Percentiles rank a stretch among this genome's conserved stretches.
phyloP scores from a whole-genome alignment of 1,284 basidiomycete genomes.

The Gomphus sp. region DNA sequence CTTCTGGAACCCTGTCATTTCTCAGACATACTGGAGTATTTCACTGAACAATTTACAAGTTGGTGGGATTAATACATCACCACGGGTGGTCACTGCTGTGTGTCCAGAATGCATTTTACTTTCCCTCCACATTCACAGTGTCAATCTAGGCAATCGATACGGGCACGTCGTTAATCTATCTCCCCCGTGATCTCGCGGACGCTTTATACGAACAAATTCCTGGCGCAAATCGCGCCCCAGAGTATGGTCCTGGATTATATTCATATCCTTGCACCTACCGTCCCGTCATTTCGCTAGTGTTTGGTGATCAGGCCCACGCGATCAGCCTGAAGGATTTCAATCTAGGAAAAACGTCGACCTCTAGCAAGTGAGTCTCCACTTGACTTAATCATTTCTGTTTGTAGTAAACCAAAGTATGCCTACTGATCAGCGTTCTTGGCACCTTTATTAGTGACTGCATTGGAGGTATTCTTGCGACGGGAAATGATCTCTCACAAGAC shows the following conservation, averaged over 20 bases:
- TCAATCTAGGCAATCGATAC: constrained; percentile 46
- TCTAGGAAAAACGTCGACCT: constrained; percentile 34
- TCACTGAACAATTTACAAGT: constrained; percentile 33
- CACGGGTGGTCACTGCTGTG: constrained; percentile 29
- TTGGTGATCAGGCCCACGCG: constrained; percentile 41
- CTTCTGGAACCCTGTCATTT: constrained; percentile 44
- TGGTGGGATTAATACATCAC: constrained; percentile 17
- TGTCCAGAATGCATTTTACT: constrained; percentile 11
- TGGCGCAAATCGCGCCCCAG: constrained; percentile 28
- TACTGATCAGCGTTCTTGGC: background rate
- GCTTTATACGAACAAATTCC: constrained; percentile 44
- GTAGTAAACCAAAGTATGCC: constrained; percentile 1
- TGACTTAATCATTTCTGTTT: background rate
- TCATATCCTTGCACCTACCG: constrained; percentile 37
- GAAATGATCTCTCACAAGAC: constrained; percentile 35
- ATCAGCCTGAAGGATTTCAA: constrained; percentile 60
- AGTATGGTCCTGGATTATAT: constrained; percentile 42
- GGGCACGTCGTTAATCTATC: constrained; percentile 49
- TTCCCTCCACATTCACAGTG: background rate
- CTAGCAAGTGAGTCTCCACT: constrained; percentile 21
- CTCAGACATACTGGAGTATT: constrained; percentile 51
- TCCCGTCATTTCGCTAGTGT: constrained; percentile 35
- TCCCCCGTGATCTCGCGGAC: constrained; percentile 30
- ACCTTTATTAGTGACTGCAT: constrained; percentile 40
- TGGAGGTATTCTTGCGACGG: constrained; percentile 55